phyloP scores from a whole-genome alignment of 495 filamentous ascomycete genomes.

The Aspergillus hancockii region DNA sequence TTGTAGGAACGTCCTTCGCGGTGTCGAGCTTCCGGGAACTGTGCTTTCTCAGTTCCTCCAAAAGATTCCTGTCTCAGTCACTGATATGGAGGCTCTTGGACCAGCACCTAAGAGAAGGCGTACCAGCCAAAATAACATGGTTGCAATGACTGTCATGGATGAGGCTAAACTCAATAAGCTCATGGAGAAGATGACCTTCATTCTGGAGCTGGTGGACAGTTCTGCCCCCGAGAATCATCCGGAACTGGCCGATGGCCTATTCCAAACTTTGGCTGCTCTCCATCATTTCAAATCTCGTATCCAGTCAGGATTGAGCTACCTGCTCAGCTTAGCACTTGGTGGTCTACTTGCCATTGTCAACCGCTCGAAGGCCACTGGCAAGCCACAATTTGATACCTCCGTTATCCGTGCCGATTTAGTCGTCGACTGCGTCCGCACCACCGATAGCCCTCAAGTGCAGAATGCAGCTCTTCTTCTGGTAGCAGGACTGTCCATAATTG shows the following conservation, averaged over 20 bases:
- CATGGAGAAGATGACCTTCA: slow-evolving; percentile 75
- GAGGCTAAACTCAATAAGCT: slow-evolving; percentile 58
- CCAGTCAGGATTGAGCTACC: slow-evolving; percentile 77
- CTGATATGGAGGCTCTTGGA: slow-evolving; percentile 62
- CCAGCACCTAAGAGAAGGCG: slow-evolving; percentile 74
- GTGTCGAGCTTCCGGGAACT: slow-evolving; percentile 65
- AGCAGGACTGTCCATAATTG: slow-evolving; percentile 75
- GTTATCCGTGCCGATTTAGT: slow-evolving; percentile 82
- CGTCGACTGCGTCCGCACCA: slow-evolving; percentile 87
- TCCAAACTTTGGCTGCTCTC: slow-evolving; percentile 78
- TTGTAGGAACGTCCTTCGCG: slow-evolving; percentile 67
- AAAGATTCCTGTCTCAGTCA: slow-evolving; percentile 61
- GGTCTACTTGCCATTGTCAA: slow-evolving; percentile 79
- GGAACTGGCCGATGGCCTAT: slow-evolving; percentile 73
- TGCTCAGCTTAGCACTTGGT: slow-evolving; percentile 76
- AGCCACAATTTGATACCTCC: slow-evolving; percentile 67
- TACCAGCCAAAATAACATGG: slow-evolving; percentile 64
- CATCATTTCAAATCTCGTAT: slow-evolving; percentile 74
- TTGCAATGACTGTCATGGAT: slow-evolving; percentile 43
- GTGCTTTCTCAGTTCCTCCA: slow-evolving; percentile 70
- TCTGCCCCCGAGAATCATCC: slow-evolving; percentile 71
- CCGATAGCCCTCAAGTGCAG: slow-evolving; percentile 84
- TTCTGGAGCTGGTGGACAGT: slow-evolving; percentile 82
- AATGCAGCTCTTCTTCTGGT: slow-evolving; percentile 89
- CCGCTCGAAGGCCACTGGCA: slow-evolving; percentile 59